Conservation (phyloP, 1,284 basidiomycete genomes). For the Cryptococcus jaspeensis region DNA sequence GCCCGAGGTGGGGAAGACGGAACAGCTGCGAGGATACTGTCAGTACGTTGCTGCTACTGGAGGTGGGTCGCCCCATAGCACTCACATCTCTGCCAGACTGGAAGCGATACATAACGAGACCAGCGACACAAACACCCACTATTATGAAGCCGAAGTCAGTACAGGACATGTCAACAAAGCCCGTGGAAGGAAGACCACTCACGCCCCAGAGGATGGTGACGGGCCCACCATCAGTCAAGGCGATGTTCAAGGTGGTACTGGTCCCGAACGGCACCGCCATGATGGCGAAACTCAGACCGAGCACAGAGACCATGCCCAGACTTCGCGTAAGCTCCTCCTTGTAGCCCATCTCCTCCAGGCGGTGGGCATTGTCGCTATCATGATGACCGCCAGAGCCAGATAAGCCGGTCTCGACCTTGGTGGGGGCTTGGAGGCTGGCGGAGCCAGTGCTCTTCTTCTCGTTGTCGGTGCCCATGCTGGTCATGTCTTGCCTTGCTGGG, state of each 20-base stretch:
- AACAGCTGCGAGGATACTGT: slow-evolving; percentile 38
- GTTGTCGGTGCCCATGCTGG: no score
- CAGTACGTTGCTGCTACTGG: not conserved
- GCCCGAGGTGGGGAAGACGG: slow-evolving; percentile 53
- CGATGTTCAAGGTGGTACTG: slow-evolving; percentile 51
- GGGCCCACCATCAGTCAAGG: slow-evolving; percentile 53
- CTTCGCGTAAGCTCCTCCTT: slow-evolving; percentile 52
- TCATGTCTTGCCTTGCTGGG: no score
- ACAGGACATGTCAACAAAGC: not conserved
- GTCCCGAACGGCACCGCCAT: slow-evolving; percentile 54
- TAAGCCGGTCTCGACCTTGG: no score
- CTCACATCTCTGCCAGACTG: slow-evolving; percentile 53
- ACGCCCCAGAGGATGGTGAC: slow-evolving; percentile 52
- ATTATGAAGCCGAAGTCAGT: slow-evolving; percentile 1
- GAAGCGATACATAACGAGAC: slow-evolving; percentile 54
- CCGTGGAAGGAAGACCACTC: slow-evolving; percentile 13
- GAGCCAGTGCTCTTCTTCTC: no score
- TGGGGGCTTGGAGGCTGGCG: no score
- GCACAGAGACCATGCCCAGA: slow-evolving; percentile 54
- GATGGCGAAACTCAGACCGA: slow-evolving; percentile 52
- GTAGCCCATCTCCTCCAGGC: slow-evolving; percentile 53
- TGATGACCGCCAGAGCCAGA: not conserved
- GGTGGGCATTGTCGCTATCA: not conserved
- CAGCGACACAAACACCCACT: slow-evolving; percentile 54
- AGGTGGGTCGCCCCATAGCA: not conserved